Evolutionary conservation across 768 basidiomycete species (phyloP).

Genomic region (Coprinopsis strossmayeri): DNA sequence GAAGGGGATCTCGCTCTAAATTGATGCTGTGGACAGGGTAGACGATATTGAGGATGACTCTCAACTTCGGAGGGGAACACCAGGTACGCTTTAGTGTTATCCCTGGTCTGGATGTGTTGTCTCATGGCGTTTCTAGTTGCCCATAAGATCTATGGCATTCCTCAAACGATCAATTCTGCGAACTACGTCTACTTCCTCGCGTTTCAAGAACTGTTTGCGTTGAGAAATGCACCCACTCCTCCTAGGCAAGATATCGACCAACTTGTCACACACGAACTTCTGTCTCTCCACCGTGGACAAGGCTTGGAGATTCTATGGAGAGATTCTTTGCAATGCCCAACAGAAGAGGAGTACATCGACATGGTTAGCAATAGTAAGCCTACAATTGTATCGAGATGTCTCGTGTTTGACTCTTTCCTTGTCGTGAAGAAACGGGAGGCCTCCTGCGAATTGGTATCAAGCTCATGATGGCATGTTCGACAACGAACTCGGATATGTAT

Average conservation of each 20-base stretch:
- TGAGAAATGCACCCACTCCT: slow-evolving; percentile 31
- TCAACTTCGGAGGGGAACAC: slow-evolving; percentile 77
- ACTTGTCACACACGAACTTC: slow-evolving; percentile 70
- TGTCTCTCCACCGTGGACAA: slow-evolving; percentile 92
- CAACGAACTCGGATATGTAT: slow-evolving; percentile 53
- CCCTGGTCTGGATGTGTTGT: too few species aligned
- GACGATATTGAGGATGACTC: slow-evolving; percentile 95
- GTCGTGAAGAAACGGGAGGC: slow-evolving; percentile 82
- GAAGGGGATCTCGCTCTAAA: neutral
- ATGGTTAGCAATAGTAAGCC: slow-evolving; percentile 94
- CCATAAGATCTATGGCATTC: slow-evolving; percentile 94
- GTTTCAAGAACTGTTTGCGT: slow-evolving; percentile 71
- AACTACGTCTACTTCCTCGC: slow-evolving; percentile 97
- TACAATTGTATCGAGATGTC: neutral
- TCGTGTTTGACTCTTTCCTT: neutral
- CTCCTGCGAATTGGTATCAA: slow-evolving; percentile 89
- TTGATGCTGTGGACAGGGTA: slow-evolving; percentile 42
- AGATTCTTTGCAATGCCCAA: slow-evolving; percentile 85
- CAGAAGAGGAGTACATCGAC: slow-evolving; percentile 87
- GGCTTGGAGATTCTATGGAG: slow-evolving; percentile 94
- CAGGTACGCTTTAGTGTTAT: slow-evolving; percentile 37
- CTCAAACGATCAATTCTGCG: slow-evolving; percentile 95
- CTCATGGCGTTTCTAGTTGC: slow-evolving; percentile 45
- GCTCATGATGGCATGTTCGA: slow-evolving; percentile 90
- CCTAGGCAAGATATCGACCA: slow-evolving; percentile 46